Conservation (phyloP, 2,329 filamentous ascomycete genomes). For the Neonectria ditissima region DNA sequence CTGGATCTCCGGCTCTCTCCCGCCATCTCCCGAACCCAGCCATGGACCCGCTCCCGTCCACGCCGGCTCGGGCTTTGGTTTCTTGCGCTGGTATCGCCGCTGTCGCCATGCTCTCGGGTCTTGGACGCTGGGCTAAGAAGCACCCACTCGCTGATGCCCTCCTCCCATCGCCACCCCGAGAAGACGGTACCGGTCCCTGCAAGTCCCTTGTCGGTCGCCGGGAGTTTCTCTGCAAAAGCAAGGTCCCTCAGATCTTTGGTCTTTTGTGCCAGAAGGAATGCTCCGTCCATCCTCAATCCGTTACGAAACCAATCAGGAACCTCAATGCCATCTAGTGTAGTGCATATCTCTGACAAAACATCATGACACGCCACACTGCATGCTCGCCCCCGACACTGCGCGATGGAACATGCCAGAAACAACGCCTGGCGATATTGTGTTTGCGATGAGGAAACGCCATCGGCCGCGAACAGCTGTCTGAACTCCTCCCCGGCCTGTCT, state of each 20-base stretch:
- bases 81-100: background rate
- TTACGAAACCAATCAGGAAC: slow-evolving; percentile 49
- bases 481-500: slow-evolving; percentile 39
- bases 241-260: slow-evolving; percentile 66
- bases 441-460: slow-evolving; percentile 29
- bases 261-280: slow-evolving; percentile 64
- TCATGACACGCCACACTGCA: slow-evolving; percentile 52
- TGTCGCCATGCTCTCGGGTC: slow-evolving; percentile 9
- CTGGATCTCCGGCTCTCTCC: background rate
- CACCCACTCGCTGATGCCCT: slow-evolving; percentile 57
- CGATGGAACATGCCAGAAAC: slow-evolving; percentile 58
- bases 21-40: background rate
- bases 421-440: slow-evolving; percentile 47
- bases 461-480: slow-evolving; percentile 32
- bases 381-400: slow-evolving; percentile 60
- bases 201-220: slow-evolving; percentile 23
- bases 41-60: slow-evolving; percentile 9
- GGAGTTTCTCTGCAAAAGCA: slow-evolving; percentile 63
- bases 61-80: slow-evolving; percentile 25
- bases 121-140: slow-evolving; percentile 35
- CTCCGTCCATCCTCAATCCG: slow-evolving; percentile 59
- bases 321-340: slow-evolving; percentile 51
- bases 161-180: slow-evolving; percentile 55
- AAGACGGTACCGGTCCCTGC: slow-evolving; percentile 43
- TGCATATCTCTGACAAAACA: slow-evolving; percentile 56